Percentiles rank a stretch among this genome's conserved stretches.
phyloP scores from a whole-genome alignment of 371 early-diverging fungal genomes.

The Mucor velutinosus region DNA sequence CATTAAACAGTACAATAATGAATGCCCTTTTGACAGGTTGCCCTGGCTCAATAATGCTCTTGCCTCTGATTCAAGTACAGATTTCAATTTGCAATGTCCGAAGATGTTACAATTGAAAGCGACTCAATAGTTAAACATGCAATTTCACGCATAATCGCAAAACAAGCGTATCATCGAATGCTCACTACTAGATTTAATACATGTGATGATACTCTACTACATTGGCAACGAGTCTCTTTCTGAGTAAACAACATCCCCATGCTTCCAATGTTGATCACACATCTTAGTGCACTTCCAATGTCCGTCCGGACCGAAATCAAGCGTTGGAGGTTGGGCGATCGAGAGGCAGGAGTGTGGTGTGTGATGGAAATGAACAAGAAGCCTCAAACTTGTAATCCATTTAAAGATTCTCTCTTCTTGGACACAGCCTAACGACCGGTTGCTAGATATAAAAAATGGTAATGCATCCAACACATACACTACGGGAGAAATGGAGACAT shows the following conservation, averaged over 20 bases:
- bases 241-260: too few species aligned
- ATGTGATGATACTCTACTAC: too few species aligned
- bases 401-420: constrained; percentile 29
- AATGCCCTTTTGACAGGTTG: neutral
- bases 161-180: too few species aligned
- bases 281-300: neutral
- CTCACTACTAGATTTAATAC: too few species aligned
- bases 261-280: too few species aligned
- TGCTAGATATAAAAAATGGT: constrained; percentile 27
- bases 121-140: too few species aligned
- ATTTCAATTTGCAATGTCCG: neutral
- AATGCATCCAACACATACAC: neutral
- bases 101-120: neutral
- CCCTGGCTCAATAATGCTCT: neutral
- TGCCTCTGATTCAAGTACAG: neutral
- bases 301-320: neutral
- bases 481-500: neutral
- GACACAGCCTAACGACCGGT: constrained; percentile 30
- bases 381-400: constrained; percentile 5
- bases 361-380: constrained; percentile 6
- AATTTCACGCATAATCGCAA: too few species aligned
- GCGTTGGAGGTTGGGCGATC: neutral
- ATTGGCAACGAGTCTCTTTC: too few species aligned
- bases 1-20: neutral
- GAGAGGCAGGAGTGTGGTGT: neutral